Conservation (phyloP, 805 yeast genomes). For the Kodamaea leandrae region DNA sequence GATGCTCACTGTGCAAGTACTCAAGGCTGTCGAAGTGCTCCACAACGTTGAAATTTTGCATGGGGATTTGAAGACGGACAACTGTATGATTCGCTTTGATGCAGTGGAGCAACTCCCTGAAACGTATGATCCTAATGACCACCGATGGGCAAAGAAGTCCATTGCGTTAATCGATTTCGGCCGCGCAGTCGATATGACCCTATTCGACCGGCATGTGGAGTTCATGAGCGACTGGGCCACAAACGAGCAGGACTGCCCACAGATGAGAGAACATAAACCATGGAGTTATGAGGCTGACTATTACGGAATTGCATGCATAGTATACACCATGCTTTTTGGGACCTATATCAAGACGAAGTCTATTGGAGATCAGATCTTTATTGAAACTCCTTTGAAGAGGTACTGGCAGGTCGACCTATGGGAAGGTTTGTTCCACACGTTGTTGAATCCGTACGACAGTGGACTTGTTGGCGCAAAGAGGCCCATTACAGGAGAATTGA, state of each 20-base stretch:
- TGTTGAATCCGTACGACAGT: conserved; percentile 55
- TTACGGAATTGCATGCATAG: conserved; percentile 72
- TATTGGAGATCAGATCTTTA: conserved; percentile 18
- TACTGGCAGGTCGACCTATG: conserved; percentile 77
- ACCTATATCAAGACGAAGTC: conserved; percentile 47
- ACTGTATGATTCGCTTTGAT: conserved; percentile 69
- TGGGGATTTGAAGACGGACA: conserved; percentile 84
- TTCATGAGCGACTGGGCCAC: conserved; percentile 61
- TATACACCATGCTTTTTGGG: conserved; percentile 75
- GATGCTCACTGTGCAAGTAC: conserved; percentile 61
- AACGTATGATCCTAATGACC: conserved; percentile 32
- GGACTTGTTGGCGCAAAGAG: conserved; percentile 18
- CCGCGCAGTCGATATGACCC: conserved; percentile 65
- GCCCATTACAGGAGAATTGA: conserved; percentile 43
- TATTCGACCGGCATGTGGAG: conserved; percentile 46
- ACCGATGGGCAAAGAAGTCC: conserved; percentile 50
- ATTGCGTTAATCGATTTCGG: conserved; percentile 77
- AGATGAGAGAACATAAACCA: conserved; percentile 54
- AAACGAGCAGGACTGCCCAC: conserved; percentile 71
- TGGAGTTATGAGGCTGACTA: conserved; percentile 86
- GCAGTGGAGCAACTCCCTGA: conserved; percentile 13
- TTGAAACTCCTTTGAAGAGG: conserved; percentile 54
- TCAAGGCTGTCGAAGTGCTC: conserved; percentile 56
- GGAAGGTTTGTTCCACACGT: conserved; percentile 58
- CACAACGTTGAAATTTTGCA: conserved; percentile 70